These are phyloP conservation scores for Fusarium marasasianum DNA, from an alignment of 2,329 filamentous ascomycete genomes.

Conservation along the genomic window DNA sequence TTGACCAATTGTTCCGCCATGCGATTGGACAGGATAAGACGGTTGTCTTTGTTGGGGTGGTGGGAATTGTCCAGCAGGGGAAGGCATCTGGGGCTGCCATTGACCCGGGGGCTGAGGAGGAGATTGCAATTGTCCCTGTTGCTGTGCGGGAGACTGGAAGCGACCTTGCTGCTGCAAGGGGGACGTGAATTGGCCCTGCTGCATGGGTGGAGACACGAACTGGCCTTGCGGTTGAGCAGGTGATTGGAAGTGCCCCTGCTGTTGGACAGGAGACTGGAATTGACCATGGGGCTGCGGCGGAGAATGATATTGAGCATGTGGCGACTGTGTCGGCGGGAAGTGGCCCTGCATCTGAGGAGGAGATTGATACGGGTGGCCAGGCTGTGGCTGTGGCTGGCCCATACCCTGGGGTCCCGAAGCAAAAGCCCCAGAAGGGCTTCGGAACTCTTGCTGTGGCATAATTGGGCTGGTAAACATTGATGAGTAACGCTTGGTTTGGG, in stretches of 20 bases:
- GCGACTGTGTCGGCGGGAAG: not conserved
- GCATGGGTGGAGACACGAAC: not conserved
- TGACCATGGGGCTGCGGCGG: not conserved
- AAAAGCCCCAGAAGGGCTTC: conserved; percentile 2
- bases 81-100: conserved; percentile 24
- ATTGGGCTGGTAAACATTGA: conserved; percentile 29
- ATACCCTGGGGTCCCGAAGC: conserved; percentile 8
- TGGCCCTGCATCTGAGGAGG: conserved; percentile 11
- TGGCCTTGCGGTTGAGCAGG: conserved; percentile 6
- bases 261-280: not conserved
- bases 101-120: conserved; percentile 15
- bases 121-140: conserved; percentile 19
- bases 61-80: conserved; percentile 47
- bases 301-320: not conserved
- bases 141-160: conserved; percentile 3
- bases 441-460: conserved; percentile 30
- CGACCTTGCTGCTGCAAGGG: conserved; percentile 7
- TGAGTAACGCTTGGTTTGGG: conserved; percentile 30
- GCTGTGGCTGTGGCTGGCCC: conserved; percentile 10
- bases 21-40: conserved; percentile 51
- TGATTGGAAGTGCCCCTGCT: conserved; percentile 5
- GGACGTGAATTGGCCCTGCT: conserved; percentile 3
- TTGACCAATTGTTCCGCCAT: conserved; percentile 47
- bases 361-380: conserved; percentile 13
- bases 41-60: conserved; percentile 51